Percentiles rank a stretch among this genome's conserved stretches.
These are phyloP conservation scores for Eucalyptus dawsonii DNA, from an alignment of 345 rosid genomes.

Conservation along the genomic window DNA sequence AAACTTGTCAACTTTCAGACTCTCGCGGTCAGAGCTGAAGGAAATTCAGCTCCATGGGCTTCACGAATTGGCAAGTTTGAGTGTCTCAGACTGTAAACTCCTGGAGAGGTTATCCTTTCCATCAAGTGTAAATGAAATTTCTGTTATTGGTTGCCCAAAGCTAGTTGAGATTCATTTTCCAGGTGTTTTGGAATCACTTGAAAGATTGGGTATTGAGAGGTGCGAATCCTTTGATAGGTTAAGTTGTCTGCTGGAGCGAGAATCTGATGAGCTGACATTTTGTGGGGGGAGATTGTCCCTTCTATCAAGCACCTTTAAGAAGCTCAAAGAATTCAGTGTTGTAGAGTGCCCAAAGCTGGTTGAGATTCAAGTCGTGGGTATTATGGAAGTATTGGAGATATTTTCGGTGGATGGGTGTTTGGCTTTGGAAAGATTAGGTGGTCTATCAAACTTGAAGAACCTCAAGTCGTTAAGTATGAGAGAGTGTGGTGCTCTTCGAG, in stretches of 20 bases:
- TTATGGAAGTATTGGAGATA: neutral
- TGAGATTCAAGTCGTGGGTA: neutral
- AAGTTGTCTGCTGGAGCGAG: neutral
- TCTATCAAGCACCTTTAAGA: neutral
- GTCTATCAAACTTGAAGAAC: neutral
- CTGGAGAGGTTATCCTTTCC: neutral
- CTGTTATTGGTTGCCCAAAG: neutral
- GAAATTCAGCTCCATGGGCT: neutral
- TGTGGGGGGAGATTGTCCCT: neutral
- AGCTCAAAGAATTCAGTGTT: neutral
- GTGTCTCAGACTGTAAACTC: neutral
- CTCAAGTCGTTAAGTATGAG: neutral
- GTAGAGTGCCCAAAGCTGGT: neutral
- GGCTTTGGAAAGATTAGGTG: neutral
- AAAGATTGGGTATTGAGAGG: neutral
- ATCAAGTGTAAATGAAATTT: neutral
- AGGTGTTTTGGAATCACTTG: neutral
- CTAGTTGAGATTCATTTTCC: neutral
- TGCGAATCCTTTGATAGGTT: neutral
- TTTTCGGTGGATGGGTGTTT: neutral
- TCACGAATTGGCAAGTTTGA: neutral
- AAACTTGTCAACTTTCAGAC: neutral
- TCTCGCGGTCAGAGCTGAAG: neutral
- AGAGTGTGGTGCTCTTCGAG: neutral
- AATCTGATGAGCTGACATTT: neutral